Base-by-base conservation (phyloP, 2,329 filamentous ascomycete genomes). In the Claviceps capensis region DNA sequence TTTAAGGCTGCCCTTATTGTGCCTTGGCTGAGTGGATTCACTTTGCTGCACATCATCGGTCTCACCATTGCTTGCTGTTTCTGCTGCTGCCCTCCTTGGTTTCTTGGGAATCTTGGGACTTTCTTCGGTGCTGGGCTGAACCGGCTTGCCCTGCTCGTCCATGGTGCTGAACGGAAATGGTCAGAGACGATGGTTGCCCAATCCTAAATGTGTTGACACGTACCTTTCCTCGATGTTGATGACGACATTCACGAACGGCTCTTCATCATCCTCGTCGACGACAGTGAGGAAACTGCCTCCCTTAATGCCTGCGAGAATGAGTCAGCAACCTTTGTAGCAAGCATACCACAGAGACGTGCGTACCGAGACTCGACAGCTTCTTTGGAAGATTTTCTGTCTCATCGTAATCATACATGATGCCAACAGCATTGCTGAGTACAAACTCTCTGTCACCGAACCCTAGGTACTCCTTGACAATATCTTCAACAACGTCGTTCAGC, bases 351-450 rank as follows among this genome's bases (percentile, higher is more conserved):
- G 6, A 19, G 19, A 14, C 34, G 37, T 17, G 41, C 70, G 59
- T 72, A 79, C 81, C 86, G 8, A 96, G 75, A 19, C 95, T 86
- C 26, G 68, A 74, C 49, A 98, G 76, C 55, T 85, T 89, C 71
- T 88, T 94, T 1, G 74, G 67, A 1, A 97, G 71, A 60, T 96
- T 94, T 53, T 94, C 87, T 4, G 88, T 88, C 61, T 95, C 81
- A 52, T 97, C 93, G 0, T 83, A 79, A 61, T 97, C 93, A 61
- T 95, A 97, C 43, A 97, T 75, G n/a, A 90, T 74, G 49, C 84
- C 84, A 9, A 78, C 73, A 6, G 88, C 83, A 53, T 79, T 88
- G 62, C 78, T 85, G 53, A 97, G 72, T 3, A 83, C 84, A 57
- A 97, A 80, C 50, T 95, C 89, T 53, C 73, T 78, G 30, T 89